Evolutionary conservation across 441 rosid species (phyloP), one percentile per base, ranked within the genome.

Genomic region (Biscutella laevigata): DNA sequence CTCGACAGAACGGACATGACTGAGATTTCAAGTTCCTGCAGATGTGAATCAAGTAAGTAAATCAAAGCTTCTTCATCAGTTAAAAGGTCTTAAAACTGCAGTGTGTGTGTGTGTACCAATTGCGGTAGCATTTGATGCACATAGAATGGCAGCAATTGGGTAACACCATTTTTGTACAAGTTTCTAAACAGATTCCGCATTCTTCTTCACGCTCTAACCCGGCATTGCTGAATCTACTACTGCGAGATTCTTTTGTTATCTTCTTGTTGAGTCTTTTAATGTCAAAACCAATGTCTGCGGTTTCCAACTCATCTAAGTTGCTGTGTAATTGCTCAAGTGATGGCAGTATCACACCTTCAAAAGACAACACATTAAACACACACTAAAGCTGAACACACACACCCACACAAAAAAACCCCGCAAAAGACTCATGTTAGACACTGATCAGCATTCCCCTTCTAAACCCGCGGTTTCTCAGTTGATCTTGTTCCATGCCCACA

Each of bases 81-180:
- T 4, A 1, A 25, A 24, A 44, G 6, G 7, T 21, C 13, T 28
- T 6, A 1, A 26, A 16, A 41, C 5, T 41, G 15, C 7, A 2
- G 20, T 22, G 29, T 50, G 33, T 27, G 30, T 62, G 40, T 48
- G 9, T 57, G 6, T 65, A 92, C 97, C 99, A 92, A 53, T 88
- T 79, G 59, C 82, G 92, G 62, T 86, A 92, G 82, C 99, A 92
- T 75, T 88, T 88, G 75, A 92, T 86, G 84, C 98, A 88, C 91
- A 91, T 85, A n/a, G 91, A 82, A 62, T 91, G 98, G 43, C 91
- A 91, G 66, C 98, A 91, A 72, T 77, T 83, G 3, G 98, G 98
- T 43, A 88, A 60, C 53, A 88, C 98, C 83, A 91, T 80, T 64
- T 86, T 88, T 45, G 95, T 76, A 74, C 95, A 91, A 47, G 95